Conservation (phyloP, 2,329 filamentous ascomycete species). For the Diaporthe ampelina region DNA sequence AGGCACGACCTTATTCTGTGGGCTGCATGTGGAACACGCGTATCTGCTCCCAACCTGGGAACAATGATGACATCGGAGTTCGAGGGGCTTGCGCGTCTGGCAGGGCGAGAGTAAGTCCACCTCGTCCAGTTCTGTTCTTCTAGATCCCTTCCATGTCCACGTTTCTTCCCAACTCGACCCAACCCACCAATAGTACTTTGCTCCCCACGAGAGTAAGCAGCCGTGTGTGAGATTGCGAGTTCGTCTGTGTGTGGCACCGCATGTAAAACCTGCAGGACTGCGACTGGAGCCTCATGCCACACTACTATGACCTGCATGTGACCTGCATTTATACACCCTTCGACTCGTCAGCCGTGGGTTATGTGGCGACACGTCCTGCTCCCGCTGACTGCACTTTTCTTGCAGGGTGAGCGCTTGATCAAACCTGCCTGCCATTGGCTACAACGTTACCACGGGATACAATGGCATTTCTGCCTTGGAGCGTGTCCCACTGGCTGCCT, state of each 20-base stretch:
- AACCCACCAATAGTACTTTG: neutral
- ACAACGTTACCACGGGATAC: neutral
- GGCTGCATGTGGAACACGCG: conserved; percentile 29
- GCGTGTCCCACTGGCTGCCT: neutral
- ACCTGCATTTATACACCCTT: conserved; percentile 3
- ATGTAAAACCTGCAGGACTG: neutral
- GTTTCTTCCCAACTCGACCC: neutral
- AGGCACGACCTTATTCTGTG: conserved; percentile 25
- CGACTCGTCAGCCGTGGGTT: conserved; percentile 4
- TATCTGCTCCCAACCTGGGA: neutral
- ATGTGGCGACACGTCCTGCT: neutral
- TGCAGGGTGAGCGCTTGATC: neutral
- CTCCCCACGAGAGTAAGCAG: neutral
- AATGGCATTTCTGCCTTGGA: neutral
- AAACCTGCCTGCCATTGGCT: neutral
- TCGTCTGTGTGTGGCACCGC: neutral
- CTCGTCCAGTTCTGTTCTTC: neutral
- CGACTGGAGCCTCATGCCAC: conserved; percentile 6
- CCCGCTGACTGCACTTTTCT: neutral
- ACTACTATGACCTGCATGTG: conserved; percentile 10
- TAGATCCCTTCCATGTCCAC: neutral
- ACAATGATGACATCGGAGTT: neutral
- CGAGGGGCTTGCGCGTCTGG: conserved; percentile 23
- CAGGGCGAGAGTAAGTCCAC: neutral
- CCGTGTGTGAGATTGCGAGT: neutral